Percentiles rank a stretch among this genome's conserved stretches.
Conservation (phyloP, 257 asterid genomes). For the Rubia yunnanensis region DNA sequence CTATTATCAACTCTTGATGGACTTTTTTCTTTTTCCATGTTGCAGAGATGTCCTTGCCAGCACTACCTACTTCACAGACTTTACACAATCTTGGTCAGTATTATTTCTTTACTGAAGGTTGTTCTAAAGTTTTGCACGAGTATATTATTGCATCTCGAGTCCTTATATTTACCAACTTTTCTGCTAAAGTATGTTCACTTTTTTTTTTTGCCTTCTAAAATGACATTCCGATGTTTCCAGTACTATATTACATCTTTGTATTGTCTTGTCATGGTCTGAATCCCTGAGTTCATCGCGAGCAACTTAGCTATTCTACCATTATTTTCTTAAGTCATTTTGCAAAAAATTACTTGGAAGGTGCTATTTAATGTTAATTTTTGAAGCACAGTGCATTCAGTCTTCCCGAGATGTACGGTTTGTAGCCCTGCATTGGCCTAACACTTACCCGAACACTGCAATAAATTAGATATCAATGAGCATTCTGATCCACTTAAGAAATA, state of each 20-base stretch:
- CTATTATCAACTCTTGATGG: slow-evolving; percentile 2
- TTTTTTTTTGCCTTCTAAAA: neutral
- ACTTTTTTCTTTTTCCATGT: slow-evolving; percentile 17
- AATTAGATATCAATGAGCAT: too few relatives aligned
- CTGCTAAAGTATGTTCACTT: neutral
- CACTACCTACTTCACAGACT: slow-evolving; percentile 69
- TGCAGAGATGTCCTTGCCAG: slow-evolving; percentile 98
- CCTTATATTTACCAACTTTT: neutral
- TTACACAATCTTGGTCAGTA: slow-evolving; percentile 49
- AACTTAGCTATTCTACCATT: neutral
- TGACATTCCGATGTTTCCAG: too few relatives aligned
- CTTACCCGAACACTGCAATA: neutral
- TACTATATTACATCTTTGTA: too few relatives aligned
- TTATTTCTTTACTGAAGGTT: slow-evolving; percentile 5
- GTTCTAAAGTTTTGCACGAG: neutral
- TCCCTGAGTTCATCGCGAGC: neutral
- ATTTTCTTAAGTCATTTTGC: neutral
- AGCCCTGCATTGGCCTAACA: neutral
- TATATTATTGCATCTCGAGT: too few relatives aligned
- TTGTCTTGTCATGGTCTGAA: neutral
- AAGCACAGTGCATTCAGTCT: neutral
- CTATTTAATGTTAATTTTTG: neutral
- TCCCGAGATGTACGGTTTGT: neutral
- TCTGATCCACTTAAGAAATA: too few relatives aligned
- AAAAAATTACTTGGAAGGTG: too few relatives aligned